Base-by-base conservation (phyloP, 2,329 filamentous ascomycete species). In the Blastomyces emzantsi region DNA sequence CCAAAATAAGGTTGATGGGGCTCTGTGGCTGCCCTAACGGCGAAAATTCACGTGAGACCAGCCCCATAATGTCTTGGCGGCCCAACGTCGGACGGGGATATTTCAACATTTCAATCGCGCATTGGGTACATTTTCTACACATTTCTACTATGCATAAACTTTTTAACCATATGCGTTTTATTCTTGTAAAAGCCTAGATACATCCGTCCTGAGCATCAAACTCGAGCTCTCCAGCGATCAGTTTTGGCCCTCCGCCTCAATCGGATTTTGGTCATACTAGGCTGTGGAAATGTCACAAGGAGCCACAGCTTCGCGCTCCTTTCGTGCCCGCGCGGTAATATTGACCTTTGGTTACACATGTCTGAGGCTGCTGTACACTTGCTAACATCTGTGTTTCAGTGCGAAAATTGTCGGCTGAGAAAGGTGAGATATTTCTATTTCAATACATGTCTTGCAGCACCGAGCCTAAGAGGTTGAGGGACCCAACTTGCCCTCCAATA, bases 341-440 rank as follows among this genome's bases (percentile, higher is more conserved):
- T 36, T 56, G n/a, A 22, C 22, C 49, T 41, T 28, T 55, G 15
- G 7, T 52, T 25, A 49, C 43, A 13, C 25, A 54, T 55, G 7
- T n/a, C n/a, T 41, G 19, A 39, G 33, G 8, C 54, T 52, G 8
- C 17, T 41, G 11, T 62, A n/a, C 3, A 36, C 9, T 4, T 4
- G 22, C 52, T 62, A 62, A 58, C 51, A 36, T 41, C 33, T 15
- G 5, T 22, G 17, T 22, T 43, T 43, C 30, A 72, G 70, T 72
- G 70, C 36, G 70, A 72, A 45, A 72, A 72, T 63, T 72, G 70
- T 62, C 69, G 70, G 54, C 52, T 67, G 30, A 66, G 70, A 52
- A 72, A 72, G 68, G 70, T 72, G 66, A 19, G 30, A 22, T 56
- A 39, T 56, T n/a, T 22, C 30, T 5, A 6, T 17, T n/a, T 19